Evolutionary conservation across 1,139 yeast genomes (phyloP).

Genomic region (Eremothecium cymbalariae): DNA sequence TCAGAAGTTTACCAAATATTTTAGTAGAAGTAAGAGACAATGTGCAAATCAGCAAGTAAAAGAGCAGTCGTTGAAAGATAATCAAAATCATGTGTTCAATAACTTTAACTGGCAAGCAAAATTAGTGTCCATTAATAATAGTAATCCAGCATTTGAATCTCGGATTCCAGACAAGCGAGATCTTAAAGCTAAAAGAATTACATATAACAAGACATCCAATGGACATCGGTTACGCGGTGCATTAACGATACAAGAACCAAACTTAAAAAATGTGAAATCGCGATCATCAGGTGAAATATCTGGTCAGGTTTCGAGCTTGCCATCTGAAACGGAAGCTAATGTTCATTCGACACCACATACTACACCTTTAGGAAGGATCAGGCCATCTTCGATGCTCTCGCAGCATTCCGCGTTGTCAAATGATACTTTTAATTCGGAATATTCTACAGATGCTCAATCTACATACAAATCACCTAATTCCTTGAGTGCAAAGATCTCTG

Average conservation of each 20-base stretch:
- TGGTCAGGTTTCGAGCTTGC: neutral
- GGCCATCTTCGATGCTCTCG: constrained; percentile 63
- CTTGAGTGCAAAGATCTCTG: constrained; percentile 11
- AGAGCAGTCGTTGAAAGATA: neutral
- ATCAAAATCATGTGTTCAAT: neutral
- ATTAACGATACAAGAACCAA: constrained; percentile 13
- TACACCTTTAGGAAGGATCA: constrained; percentile 28
- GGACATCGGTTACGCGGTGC: constrained; percentile 4
- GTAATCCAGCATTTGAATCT: constrained; percentile 2
- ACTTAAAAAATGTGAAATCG: constrained; percentile 23
- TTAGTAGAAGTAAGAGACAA: constrained; percentile 10
- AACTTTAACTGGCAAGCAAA: no score
- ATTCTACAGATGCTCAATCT: constrained; percentile 32
- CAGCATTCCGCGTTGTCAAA: constrained; percentile 55
- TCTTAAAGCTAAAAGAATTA: no score
- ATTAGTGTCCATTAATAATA: constrained; percentile 1
- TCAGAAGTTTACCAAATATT: constrained; percentile 10
- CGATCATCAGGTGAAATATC: constrained; percentile 24
- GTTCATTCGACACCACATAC: constrained; percentile 11
- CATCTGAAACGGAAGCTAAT: constrained; percentile 5
- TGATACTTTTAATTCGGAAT: constrained; percentile 39
- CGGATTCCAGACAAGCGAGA: no score
- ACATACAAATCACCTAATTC: constrained; percentile 18
- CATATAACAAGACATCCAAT: neutral
- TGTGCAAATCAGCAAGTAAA: neutral